Evolutionary conservation across 768 basidiomycete genomes (phyloP), one percentile per base, ranked within the genome.

Genomic region (Saitozyma sp.): DNA sequence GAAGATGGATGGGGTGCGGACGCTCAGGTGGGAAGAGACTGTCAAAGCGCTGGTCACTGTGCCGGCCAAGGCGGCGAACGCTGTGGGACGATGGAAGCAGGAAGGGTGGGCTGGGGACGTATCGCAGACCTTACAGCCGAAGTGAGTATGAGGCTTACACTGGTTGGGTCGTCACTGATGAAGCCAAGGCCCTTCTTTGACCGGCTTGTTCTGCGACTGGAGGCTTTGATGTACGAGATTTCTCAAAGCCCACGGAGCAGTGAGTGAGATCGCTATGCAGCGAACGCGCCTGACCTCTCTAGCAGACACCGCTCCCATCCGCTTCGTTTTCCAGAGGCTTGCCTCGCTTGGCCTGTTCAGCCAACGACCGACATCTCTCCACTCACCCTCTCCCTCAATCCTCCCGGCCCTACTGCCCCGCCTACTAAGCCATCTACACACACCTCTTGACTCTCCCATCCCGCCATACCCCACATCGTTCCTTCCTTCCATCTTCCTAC

Each of bases 21-120:
- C n/a, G 9, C 55, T 75, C 14, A 55, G 59, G 50, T 96, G 93
- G 93, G 89, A 90, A 66, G 88, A 92, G 67, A 86, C 84, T 66
- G 85, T 93, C 20, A 85, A 85, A 40, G 84, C 85, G 61, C 57
- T 87, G 2, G 82, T 87, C 54, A 82, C 85, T 14, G 79, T 94
- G 8, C 92, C 94, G 41, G 82, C 82, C n/a, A 91, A 87, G 77
- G 85, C 89, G 8, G 87, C 89, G 20, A 96, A 97, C 79, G 84
- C 85, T 2, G 76, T 87, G 41, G 84, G 82, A 38, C 82, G 80
- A 19, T 71, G 73, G 70, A 61, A 61, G 42, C 46, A 29, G 8
- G 71, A 75, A 37, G 80, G 81, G 51, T 72, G 70, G 38, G 71
- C 68, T 4, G 70, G 84, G 1, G 62, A 66, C 16, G 41, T 75